Evolutionary conservation across 257 asterid species (phyloP).

Genomic region (Handroanthus guayacan): DNA sequence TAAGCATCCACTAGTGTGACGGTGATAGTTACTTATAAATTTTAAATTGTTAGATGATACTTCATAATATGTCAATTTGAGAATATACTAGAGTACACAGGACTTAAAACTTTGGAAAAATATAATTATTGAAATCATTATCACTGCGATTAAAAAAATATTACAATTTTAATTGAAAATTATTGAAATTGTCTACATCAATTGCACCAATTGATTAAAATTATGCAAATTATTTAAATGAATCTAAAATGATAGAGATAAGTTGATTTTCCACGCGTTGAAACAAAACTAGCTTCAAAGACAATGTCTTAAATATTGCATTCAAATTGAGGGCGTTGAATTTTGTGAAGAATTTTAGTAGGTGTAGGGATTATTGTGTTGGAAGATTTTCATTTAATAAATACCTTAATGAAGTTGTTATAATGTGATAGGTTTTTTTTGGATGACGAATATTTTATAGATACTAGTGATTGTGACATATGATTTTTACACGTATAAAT

Average conservation of each 20-base stretch:
- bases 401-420: too few relatives aligned
- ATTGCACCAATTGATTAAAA: background rate
- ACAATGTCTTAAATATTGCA: background rate
- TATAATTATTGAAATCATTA: background rate
- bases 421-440: too few relatives aligned
- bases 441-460: too few relatives aligned
- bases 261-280: background rate
- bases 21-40: background rate
- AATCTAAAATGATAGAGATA: background rate
- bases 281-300: background rate
- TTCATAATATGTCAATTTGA: background rate
- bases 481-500: too few relatives aligned
- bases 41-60: background rate
- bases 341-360: too few relatives aligned
- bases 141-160: background rate
- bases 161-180: background rate
- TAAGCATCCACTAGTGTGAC: background rate
- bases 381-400: too few relatives aligned
- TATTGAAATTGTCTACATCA: constrained; percentile 5
- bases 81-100: background rate
- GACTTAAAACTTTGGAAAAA: too few relatives aligned
- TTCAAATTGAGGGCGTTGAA: too few relatives aligned
- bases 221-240: background rate
- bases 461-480: too few relatives aligned
- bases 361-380: too few relatives aligned